phyloP scores from a whole-genome alignment of 2,329 filamentous ascomycete genomes.

The Botrytis deweyae region DNA sequence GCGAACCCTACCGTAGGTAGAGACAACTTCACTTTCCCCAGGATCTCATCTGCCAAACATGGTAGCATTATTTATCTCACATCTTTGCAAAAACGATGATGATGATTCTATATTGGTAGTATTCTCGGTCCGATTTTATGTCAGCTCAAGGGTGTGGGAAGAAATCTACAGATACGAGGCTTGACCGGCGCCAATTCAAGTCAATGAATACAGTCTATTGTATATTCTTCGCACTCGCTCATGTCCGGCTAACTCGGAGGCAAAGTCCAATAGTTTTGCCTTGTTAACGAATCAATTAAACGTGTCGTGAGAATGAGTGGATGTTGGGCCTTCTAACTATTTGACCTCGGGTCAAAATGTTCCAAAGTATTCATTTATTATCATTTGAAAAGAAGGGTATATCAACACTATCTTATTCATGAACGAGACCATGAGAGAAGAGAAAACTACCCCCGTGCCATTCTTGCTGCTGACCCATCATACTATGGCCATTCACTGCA shows the following conservation, averaged over 20 bases:
- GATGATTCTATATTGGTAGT: background rate
- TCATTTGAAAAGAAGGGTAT: background rate
- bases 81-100: background rate
- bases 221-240: background rate
- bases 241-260: background rate
- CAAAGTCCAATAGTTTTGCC: background rate
- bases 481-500: background rate
- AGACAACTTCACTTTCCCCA: background rate
- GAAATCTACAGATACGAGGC: background rate
- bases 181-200: background rate
- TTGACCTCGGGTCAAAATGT: background rate
- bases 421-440: background rate
- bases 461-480: background rate
- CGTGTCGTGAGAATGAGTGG: background rate
- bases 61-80: background rate
- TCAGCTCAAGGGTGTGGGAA: too few species aligned
- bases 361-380: background rate
- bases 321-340: background rate
- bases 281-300: background rate
- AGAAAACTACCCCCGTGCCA: background rate
- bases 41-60: background rate
- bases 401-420: background rate
- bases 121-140: background rate
- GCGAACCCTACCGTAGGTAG: background rate
- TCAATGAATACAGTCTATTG: background rate